Evolutionary conservation across 2,329 filamentous ascomycete genomes (phyloP).

Genomic region (Cladophialophora bantiana): DNA sequence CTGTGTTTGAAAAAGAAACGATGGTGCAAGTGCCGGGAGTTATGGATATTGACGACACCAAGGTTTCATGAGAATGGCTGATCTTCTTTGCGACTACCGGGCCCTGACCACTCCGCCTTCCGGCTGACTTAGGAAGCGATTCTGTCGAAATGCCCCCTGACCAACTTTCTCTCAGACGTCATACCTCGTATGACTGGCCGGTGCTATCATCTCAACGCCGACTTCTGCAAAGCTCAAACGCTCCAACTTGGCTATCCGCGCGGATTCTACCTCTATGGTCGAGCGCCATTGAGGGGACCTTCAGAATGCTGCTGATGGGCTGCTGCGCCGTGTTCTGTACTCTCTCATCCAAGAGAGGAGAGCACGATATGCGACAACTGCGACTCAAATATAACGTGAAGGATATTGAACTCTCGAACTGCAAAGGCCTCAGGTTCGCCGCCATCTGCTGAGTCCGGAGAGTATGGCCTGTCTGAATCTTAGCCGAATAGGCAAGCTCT

Average conservation of each 20-base stretch:
- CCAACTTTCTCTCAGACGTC: not conserved
- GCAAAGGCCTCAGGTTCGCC: not conserved
- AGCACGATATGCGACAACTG: not conserved
- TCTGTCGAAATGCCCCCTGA: not conserved
- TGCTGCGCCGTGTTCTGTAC: not conserved
- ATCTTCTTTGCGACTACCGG: not conserved
- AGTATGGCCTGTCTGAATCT: not conserved
- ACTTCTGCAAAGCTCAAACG: not conserved
- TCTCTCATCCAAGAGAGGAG: not conserved
- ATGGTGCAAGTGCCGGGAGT: constrained; percentile 50
- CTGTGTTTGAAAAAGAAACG: constrained; percentile 60
- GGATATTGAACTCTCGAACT: not conserved
- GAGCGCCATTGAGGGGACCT: not conserved
- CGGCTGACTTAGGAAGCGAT: not conserved
- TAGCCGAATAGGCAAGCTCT: not conserved
- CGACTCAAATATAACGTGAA: not conserved
- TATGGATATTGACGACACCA: constrained; percentile 51
- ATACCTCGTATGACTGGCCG: not conserved
- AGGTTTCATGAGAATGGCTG: not conserved
- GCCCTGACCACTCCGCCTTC: not conserved
- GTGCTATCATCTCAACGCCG: not conserved
- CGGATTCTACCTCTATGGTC: not conserved
- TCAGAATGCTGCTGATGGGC: not conserved
- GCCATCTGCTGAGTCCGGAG: not conserved
- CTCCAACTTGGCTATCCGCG: not conserved